Evolutionary conservation across 352 stramenopile genomes (phyloP).

Genomic region (Phytophthora fragariaefolia): DNA sequence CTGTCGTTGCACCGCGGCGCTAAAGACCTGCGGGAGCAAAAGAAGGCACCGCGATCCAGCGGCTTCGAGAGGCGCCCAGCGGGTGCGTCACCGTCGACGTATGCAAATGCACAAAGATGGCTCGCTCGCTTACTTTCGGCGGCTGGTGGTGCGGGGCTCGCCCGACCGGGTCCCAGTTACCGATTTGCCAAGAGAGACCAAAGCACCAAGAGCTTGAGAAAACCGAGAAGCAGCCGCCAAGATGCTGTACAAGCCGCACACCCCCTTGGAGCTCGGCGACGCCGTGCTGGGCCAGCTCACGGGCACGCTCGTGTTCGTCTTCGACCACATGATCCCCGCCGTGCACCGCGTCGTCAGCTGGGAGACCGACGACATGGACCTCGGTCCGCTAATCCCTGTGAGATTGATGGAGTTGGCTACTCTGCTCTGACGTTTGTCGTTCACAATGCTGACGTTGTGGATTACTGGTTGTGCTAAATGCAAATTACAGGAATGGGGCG

Average conservation of each 20-base stretch:
- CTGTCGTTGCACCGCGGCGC: background rate
- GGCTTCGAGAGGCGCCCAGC: too few relatives aligned
- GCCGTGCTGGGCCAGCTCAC: slow-evolving; percentile 47
- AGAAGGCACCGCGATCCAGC: slow-evolving; percentile 11
- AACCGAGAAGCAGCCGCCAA: background rate
- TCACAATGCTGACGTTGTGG: background rate
- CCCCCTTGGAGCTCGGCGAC: slow-evolving; percentile 45
- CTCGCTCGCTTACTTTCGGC: too few relatives aligned
- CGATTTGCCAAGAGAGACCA: slow-evolving; percentile 19
- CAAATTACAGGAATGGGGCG: slow-evolving; percentile 16
- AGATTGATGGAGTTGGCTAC: background rate
- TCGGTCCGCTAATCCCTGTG: slow-evolving; percentile 43
- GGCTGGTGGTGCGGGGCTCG: background rate
- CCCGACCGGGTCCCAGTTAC: slow-evolving; percentile 1
- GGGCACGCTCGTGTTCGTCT: slow-evolving; percentile 40
- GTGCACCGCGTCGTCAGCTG: slow-evolving; percentile 58
- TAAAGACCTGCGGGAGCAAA: slow-evolving; percentile 9
- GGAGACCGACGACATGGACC: slow-evolving; percentile 40
- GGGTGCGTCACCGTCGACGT: slow-evolving; percentile 13
- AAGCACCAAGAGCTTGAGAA: background rate
- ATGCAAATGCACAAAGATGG: slow-evolving; percentile 17
- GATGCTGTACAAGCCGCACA: slow-evolving; percentile 40
- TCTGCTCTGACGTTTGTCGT: background rate
- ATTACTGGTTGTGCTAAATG: background rate
- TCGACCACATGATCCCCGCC: slow-evolving; percentile 51